Evolutionary conservation across 2,329 filamentous ascomycete genomes (phyloP), one percentile per base, ranked within the genome.

Genomic region (Fusarium papillatum): DNA sequence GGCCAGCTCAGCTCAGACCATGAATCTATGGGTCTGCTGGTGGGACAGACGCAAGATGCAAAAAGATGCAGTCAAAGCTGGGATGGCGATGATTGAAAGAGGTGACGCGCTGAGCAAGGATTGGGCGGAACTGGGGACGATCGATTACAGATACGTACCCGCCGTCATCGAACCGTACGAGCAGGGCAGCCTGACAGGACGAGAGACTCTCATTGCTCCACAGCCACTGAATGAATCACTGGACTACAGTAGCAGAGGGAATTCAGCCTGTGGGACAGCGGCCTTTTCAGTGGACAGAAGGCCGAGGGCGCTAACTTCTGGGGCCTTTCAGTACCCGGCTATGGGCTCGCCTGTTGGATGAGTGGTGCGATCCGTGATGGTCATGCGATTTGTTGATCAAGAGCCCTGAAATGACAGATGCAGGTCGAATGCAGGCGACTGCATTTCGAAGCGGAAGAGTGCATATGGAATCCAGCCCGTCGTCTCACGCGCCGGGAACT

Each of bases 21-120:
- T 69, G 61, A 64, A 63, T 36, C 38, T 66, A 41, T 53, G 57
- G 26, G 50, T 41, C 26, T 14, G 73, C 53, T 55, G 65, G 48
- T 57, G 43, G 53, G 66, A 65, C 39, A 48, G 60, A 59, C 61
- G 66, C 64, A 71, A 64, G 73, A 71, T 70, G 69, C 65, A 70
- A 53, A 70, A 66, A 70, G 64, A 71, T 66, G 68, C 69, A 69
- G 66, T 61, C 22, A 66, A 59, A 68, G 66, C 70, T 76, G 66
- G 66, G 76, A 71, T 71, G 71, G 65, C 64, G 75, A 76, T 75
- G 70, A 39, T 69, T 73, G 64, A 68, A 66, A 68, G 41, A 74
- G 76, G 76, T 70, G 72, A 68, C 68, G 76, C 70, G 70, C 73
- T 48, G 65, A 72, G 70, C 78, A 79, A 71, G 78, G 78, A 74